phyloP scores from a whole-genome alignment of 2,329 filamentous ascomycete species.

The Verticillium dahliae region DNA sequence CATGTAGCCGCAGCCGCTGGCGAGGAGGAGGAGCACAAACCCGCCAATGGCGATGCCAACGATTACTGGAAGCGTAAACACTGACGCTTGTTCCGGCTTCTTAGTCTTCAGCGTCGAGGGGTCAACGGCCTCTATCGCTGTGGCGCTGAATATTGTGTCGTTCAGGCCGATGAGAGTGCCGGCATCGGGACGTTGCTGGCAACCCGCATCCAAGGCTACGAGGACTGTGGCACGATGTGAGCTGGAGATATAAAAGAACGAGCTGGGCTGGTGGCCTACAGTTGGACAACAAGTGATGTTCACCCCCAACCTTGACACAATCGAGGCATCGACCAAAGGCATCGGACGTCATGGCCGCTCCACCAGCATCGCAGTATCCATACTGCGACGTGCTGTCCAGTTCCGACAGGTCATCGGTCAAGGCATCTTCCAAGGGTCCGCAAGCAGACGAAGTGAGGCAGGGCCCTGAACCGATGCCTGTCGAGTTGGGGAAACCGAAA shows the following conservation, averaged over 20 bases:
- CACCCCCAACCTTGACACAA: constrained; percentile 36
- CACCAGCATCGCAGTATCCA: constrained; percentile 38
- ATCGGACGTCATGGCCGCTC: constrained; percentile 24
- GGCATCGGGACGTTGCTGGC: constrained; percentile 35
- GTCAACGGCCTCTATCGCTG: constrained; percentile 23
- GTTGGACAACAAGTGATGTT: constrained; percentile 39
- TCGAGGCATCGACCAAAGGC: constrained; percentile 32
- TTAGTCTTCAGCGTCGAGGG: constrained; percentile 16
- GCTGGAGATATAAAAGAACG: neutral
- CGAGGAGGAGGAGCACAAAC: constrained; percentile 27
- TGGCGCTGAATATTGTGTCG: constrained; percentile 36
- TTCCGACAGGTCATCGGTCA: constrained; percentile 32
- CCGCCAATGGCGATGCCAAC: constrained; percentile 35
- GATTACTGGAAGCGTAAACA: constrained; percentile 27
- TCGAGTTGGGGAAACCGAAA: constrained; percentile 44
- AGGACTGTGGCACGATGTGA: constrained; percentile 29
- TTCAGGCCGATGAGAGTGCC: constrained; percentile 31
- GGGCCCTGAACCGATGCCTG: constrained; percentile 34
- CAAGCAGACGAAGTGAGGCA: constrained; percentile 47
- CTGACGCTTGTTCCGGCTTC: constrained; percentile 4
- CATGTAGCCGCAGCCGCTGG: constrained; percentile 34
- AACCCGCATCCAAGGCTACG: constrained; percentile 44
- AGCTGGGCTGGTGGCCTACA: constrained; percentile 27
- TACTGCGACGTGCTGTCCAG: constrained; percentile 27
- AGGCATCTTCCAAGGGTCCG: constrained; percentile 31